Evolutionary conservation across 2,329 filamentous ascomycete genomes (phyloP), one percentile per base, ranked within the genome.

Genomic region (Trichoderma semiorbis): DNA sequence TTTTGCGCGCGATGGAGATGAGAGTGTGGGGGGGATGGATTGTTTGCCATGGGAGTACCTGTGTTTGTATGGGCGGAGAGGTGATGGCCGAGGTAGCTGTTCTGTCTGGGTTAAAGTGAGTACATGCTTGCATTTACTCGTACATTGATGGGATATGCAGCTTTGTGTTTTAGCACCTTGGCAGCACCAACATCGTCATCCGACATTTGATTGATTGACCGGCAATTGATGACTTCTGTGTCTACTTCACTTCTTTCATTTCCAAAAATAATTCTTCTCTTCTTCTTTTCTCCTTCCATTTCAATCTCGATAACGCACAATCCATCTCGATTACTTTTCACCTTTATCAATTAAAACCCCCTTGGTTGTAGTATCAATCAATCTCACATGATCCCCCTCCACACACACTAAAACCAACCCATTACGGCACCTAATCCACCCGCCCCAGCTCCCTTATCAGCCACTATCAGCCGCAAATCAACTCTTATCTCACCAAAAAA

Each of bases 361-460:
- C 28, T 30, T 30, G 6, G 28, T 30, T 8, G 28, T 30, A 30
- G 28, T 30, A 61, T 24, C 57, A 5, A 58, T 58, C 28, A 28
- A 57, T 34, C 57, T 34, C 30, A 32, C 30, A 60, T 60, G 26
- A 57, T 57, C 8, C 32, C 61, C 21, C 36, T 50, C 39, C 21
- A 21, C 47, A 26, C 34, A 18, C 63, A 55, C 64, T 67, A 67
- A 55, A 24, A 28, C 8, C 55, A 57, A 36, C 47, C 63, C 47
- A 67, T 53, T 67, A 57, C 47, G 62, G 60, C 61, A 64, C 61
- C 39, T 47, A 65, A 65, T 39, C 32, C 53, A 58, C 50, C 47
- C 18, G 21, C 21, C 34, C 50, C 28, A 24, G n/a, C 30, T 36
- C 64, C 34, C 64, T 68, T 68, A 68, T 68, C 65, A 43, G 7